phyloP scores from a whole-genome alignment of 2,329 filamentous ascomycete genomes.

The Cladophialophora bantiana region DNA sequence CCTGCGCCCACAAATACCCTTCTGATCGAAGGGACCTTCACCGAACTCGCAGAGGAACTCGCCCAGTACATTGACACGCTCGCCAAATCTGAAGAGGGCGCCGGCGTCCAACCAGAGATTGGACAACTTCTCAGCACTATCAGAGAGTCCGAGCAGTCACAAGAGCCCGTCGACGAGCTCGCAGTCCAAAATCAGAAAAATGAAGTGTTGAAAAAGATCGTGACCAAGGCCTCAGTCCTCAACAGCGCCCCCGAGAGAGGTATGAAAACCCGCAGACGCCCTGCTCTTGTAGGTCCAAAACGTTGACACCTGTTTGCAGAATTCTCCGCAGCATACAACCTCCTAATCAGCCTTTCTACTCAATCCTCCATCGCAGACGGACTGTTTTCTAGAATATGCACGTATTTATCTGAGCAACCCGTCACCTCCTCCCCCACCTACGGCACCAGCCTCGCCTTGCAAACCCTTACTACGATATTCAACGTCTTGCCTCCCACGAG shows the following conservation, averaged over 20 bases:
- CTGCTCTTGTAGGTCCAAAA: not conserved
- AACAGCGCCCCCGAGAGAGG: slow-evolving; percentile 89
- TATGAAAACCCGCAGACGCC: slow-evolving; percentile 42
- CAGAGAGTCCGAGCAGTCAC: slow-evolving; percentile 61
- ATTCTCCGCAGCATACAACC: slow-evolving; percentile 94
- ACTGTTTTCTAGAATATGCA: slow-evolving; percentile 86
- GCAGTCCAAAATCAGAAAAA: slow-evolving; percentile 66
- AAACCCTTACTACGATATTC: slow-evolving; percentile 93
- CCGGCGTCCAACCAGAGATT: slow-evolving; percentile 66
- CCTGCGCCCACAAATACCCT: slow-evolving; percentile 68
- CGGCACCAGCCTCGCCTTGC: slow-evolving; percentile 83
- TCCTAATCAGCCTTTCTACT: slow-evolving; percentile 89
- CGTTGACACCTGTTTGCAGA: slow-evolving; percentile 60
- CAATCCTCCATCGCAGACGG: slow-evolving; percentile 85
- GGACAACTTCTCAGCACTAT: slow-evolving; percentile 69
- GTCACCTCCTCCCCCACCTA: slow-evolving; percentile 85
- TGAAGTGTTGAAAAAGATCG: slow-evolving; percentile 87
- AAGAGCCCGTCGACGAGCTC: slow-evolving; percentile 52
- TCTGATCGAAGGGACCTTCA: slow-evolving; percentile 87
- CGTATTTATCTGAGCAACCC: slow-evolving; percentile 80
- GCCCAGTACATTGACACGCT: slow-evolving; percentile 89
- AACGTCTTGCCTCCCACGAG: slow-evolving; percentile 83
- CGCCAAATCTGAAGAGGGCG: slow-evolving; percentile 68
- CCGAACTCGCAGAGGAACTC: slow-evolving; percentile 92
- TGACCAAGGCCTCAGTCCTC: slow-evolving; percentile 77